Base-by-base conservation (phyloP, 2,329 filamentous ascomycete species). In the Hypoxylon sp. region DNA sequence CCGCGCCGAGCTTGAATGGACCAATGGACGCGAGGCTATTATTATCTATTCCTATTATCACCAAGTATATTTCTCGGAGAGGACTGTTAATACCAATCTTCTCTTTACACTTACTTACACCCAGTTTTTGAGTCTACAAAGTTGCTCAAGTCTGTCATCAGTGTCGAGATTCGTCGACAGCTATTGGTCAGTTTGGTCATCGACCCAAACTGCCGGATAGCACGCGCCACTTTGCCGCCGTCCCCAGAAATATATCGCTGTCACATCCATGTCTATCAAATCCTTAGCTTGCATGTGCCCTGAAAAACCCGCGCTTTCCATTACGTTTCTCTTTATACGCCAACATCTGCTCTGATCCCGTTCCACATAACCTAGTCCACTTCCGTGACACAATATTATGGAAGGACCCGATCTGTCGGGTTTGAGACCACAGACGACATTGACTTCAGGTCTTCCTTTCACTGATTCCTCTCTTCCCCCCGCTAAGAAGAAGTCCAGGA, bases 401-500 rank as follows among this genome's bases (percentile, higher is more conserved):
- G 73, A 75, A 53, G 63, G 60, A 43, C 60, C 72, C 59, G 65
- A 74, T 68, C 65, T 72, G 25, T 72, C 68, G 48, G 67, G 65
- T 63, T 65, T 71, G 60, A 71, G 65, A 63, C 56, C 74, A 61
- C 69, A 72, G 52, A 32, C 45, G 41, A 46, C 59, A 30, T 64
- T 57, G 60, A 57, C 32, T 55, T 65, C 71, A 30, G 65, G 52
- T 60, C 59, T 65, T 25, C 55, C 59, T 30, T 71, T 71, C 9
- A 30, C 70, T 32, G 67, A 70, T 49, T 34, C 70, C 36, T 41
- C 59, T 32, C 60, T 62, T 32, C 67, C 73, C 48, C 69, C 72
- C 14, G 72, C 75, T 49, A 84, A 82, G 78, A 87, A 87, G 79
- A 86, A 86, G 75, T 74, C 84, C 17, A 81, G 85, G 71, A 82